Evolutionary conservation across 2,329 filamentous ascomycete genomes (phyloP), one percentile per base, ranked within the genome.

Genomic region (Mollisia scopiformis): DNA sequence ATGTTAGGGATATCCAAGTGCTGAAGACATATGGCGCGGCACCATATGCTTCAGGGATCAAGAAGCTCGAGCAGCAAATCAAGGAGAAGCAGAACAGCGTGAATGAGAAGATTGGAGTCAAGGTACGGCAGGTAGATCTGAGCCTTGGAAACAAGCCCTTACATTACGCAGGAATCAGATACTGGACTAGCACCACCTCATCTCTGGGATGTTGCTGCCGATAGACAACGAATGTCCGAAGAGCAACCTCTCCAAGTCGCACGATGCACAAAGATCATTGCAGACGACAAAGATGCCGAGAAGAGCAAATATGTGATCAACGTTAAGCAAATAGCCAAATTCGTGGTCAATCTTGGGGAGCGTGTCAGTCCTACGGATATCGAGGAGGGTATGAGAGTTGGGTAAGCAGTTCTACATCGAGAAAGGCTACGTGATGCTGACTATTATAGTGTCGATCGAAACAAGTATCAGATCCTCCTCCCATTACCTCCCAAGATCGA

Each of bases 271-370:
- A 99, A 99, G 84, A 99, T 99, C 77, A 99, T 99, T 70, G 88
- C 93, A 63, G 94, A 98, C 74, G 93, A 97, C 76, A 94, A 95
- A 79, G 93, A 98, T 75, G 84, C 92, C 63, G 91, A 96, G 66
- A 99, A 99, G 86, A 96, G 91, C 87, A 99, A 98, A 88, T 99
- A 99, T 82, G 93, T 99, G 73, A 99, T 99, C 85, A 99, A 99
- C 79, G 94, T 99, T 71, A 99, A 99, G 84, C 95, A 99, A 79
- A 99, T 99, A 73, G 95, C 95, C 73, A 99, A 99, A 80, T 99
- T 99, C 73, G 95, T 99, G 54, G 95, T 99, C 68, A 95, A 97
- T 78, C 87, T 99, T 55, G 95, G 95, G 71, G 95, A 99, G 75
- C 90, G 95, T 66, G 95, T 99, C 70, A 96, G 91, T 74, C 95